These are phyloP conservation scores for Linnemannia zychae DNA, from an alignment of 192 early-diverging fungal species.

Conservation along the genomic window DNA sequence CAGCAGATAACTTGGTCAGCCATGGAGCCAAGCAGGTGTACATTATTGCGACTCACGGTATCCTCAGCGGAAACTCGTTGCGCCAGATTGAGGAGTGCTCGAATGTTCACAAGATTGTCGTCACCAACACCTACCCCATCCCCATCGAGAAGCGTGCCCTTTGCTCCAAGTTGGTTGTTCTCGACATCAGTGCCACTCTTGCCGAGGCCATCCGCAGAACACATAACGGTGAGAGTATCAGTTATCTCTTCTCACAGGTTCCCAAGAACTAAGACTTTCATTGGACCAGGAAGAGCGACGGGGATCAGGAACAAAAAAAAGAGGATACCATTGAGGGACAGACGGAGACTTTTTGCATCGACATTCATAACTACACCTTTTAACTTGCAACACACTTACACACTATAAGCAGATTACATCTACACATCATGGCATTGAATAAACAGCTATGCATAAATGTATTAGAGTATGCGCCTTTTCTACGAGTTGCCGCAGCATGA, in stretches of 20 bases:
- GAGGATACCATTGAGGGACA: neutral
- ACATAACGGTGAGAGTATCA: constrained; percentile 95
- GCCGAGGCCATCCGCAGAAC: constrained; percentile 84
- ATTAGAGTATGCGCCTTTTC: neutral
- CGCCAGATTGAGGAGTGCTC: constrained; percentile 86
- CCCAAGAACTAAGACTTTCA: constrained; percentile 53
- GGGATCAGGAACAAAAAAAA: neutral
- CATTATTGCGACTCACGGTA: constrained; percentile 95
- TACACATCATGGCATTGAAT: constrained; percentile 2
- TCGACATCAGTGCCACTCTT: constrained; percentile 92
- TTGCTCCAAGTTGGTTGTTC: constrained; percentile 83
- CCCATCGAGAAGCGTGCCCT: constrained; percentile 75
- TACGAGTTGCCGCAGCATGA: neutral
- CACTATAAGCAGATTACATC: neutral
- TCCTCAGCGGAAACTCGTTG: constrained; percentile 90
- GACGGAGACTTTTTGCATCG: neutral
- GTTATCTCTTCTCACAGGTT: constrained; percentile 83
- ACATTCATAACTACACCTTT: neutral
- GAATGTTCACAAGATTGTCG: constrained; percentile 83
- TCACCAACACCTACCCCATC: constrained; percentile 93
- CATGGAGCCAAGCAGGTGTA: constrained; percentile 86
- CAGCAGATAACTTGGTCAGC: constrained; percentile 89
- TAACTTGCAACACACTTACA: neutral
- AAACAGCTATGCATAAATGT: neutral
- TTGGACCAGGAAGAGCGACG: neutral